A percentile compares a stretch with the other conserved stretches of the same genome.
phyloP scores from a whole-genome alignment of 164 flowering plant genomes.

The Aristolochia contorta region DNA sequence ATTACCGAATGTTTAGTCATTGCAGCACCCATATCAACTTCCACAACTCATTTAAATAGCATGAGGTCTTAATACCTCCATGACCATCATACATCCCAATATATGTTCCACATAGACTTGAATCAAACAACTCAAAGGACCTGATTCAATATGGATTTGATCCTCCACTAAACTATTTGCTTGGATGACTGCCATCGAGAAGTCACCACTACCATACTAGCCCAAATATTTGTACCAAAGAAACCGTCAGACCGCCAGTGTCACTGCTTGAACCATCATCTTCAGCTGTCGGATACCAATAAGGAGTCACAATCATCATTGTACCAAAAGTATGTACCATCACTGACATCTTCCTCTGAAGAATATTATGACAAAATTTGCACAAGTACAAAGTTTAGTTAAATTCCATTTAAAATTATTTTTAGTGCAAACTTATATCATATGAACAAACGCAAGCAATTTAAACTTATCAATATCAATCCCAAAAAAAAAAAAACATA shows the following conservation, averaged over 20 bases:
- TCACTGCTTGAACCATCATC: slow-evolving; percentile 34
- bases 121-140: slow-evolving; percentile 58
- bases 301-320: slow-evolving; percentile 50
- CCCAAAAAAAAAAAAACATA: slow-evolving; percentile 15
- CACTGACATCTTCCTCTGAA: slow-evolving; percentile 18
- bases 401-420: background rate
- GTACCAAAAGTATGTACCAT: slow-evolving; percentile 42
- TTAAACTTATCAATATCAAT: slow-evolving; percentile 12
- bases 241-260: slow-evolving; percentile 45
- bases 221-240: slow-evolving; percentile 84
- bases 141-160: slow-evolving; percentile 78
- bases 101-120: slow-evolving; percentile 76
- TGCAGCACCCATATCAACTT: no score
- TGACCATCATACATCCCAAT: slow-evolving; percentile 94
- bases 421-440: background rate
- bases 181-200: slow-evolving; percentile 85
- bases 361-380: no score
- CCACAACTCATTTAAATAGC: slow-evolving; percentile 61
- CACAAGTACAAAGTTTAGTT: no score
- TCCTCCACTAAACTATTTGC: slow-evolving; percentile 77
- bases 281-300: slow-evolving; percentile 58
- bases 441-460: no score
- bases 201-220: slow-evolving; percentile 65
- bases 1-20: no score
- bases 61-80: slow-evolving; percentile 88